phyloP scores from a whole-genome alignment of 176 grass and related monocot genomes.

The Oryza meridionalis region DNA sequence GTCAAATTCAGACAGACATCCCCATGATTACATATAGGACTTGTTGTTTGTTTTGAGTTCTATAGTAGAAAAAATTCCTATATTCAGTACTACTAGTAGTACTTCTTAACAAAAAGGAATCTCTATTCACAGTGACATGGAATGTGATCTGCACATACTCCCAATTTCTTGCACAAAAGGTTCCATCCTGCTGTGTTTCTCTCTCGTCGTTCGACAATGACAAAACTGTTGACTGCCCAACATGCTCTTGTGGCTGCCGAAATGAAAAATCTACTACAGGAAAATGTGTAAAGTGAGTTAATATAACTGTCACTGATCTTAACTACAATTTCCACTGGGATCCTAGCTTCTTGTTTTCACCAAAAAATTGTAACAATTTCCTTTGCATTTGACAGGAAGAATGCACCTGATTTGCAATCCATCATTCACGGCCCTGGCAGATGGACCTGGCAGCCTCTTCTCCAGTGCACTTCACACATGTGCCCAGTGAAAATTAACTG shows the following conservation, averaged over 20 bases:
- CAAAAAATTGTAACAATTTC: slow-evolving; percentile 22
- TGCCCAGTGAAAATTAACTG: slow-evolving; percentile 87
- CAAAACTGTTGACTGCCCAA: slow-evolving; percentile 89
- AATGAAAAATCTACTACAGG: slow-evolving; percentile 54
- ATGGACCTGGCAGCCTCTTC: slow-evolving; percentile 58
- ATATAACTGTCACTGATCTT: neutral
- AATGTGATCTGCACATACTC: slow-evolving; percentile 95
- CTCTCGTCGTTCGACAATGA: slow-evolving; percentile 50
- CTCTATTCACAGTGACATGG: slow-evolving; percentile 83
- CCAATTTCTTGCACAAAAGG: slow-evolving; percentile 94
- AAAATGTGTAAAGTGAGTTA: slow-evolving; percentile 92
- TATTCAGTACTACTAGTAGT: too few species aligned
- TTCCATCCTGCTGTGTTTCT: slow-evolving; percentile 90
- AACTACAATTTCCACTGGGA: slow-evolving; percentile 5
- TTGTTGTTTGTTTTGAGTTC: neutral
- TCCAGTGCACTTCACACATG: slow-evolving; percentile 92
- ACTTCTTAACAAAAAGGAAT: slow-evolving; percentile 32
- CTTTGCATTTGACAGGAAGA: slow-evolving; percentile 51
- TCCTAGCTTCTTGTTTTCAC: neutral
- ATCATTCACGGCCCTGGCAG: slow-evolving; percentile 71
- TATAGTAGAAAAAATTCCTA: too few species aligned
- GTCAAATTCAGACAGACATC: slow-evolving; percentile 29
- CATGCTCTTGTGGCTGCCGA: slow-evolving; percentile 88
- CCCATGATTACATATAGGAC: neutral
- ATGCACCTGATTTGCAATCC: slow-evolving; percentile 76